Conservation (phyloP, 106 monocot genomes). For the Allium cepa region DNA sequence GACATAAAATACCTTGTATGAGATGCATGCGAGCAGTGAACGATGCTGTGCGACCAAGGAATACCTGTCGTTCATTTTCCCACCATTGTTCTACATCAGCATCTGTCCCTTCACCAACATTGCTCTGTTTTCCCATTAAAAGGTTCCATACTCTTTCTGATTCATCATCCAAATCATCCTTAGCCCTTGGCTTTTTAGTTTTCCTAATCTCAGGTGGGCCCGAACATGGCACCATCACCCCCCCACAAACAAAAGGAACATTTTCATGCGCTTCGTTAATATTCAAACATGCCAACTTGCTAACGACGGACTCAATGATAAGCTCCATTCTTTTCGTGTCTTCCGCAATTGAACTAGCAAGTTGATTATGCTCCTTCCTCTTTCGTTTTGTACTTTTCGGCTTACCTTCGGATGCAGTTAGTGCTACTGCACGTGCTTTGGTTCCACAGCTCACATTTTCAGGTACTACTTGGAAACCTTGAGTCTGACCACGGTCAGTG, state of each 20-base stretch:
- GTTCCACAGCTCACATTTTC: constrained; percentile 9
- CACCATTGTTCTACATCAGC: constrained; percentile 67
- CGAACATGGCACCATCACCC: constrained; percentile 39
- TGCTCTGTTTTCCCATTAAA: constrained; percentile 63
- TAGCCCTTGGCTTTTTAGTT: constrained; percentile 43
- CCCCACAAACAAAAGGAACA: constrained; percentile 40
- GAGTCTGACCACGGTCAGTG: neutral
- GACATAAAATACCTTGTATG: constrained; percentile 68
- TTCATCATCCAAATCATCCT: constrained; percentile 67
- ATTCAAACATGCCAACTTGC: constrained; percentile 33
- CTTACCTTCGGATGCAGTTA: constrained; percentile 11
- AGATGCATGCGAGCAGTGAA: constrained; percentile 96
- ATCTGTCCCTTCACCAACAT: constrained; percentile 20
- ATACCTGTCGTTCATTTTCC: constrained; percentile 76
- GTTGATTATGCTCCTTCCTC: constrained; percentile 17
- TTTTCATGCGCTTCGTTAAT: constrained; percentile 23
- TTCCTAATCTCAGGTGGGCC: constrained; percentile 20
- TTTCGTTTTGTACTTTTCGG: constrained; percentile 5
- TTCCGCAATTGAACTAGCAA: neutral
- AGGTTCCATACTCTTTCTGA: constrained; percentile 75
- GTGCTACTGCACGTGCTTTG: constrained; percentile 4
- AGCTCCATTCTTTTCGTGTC: neutral
- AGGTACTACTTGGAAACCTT: constrained; percentile 4
- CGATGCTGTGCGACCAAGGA: constrained; percentile 64
- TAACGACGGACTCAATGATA: constrained; percentile 32